Base-by-base conservation (phyloP, 306 rosid species). In the Ormosia semicastrata region DNA sequence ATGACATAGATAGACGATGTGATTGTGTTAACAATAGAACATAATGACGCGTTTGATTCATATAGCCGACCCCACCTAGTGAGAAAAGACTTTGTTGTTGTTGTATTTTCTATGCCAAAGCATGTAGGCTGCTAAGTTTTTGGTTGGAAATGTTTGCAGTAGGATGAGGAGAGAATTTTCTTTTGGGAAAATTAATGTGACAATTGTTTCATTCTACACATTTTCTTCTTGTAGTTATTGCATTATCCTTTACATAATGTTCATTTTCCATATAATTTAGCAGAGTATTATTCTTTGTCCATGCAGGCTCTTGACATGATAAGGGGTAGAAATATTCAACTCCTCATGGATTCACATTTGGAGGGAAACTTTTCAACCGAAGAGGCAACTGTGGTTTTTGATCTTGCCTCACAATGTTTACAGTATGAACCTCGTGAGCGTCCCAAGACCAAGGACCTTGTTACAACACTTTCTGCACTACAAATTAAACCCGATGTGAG, bases 291-390 rank as follows among this genome's bases (percentile, higher is more conserved):
- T 67, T 49, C 56, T 73, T 66, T 76, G 37, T 36, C 17, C 12
- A 63, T 76, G 81, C 89, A 93, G 95, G 97, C 95, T 33, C 91
- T 93, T 17, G 95, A 93, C 76, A 89, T 91, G 97, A 93, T 91
- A 79, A 85, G 91, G 70, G 95, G 95, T 12, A 89, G 87, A 85
- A 88, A 93, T 84, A 89, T 82, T 77, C 89, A 82, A 73, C 89
- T 88, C 59, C 85, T 93, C 13, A 93, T 93, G 94, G 97, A 93
- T 87, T 93, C 97, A 30, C 97, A 93, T 78, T 89, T 93, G 89
- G 97, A 91, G 86, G 95, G 97, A 32, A 91, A 91, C 39, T 93
- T 88, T 71, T 93, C 91, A 71, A 86, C 87, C 10, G 94, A 86
- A 32, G 95, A 91, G 86, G 97, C 97, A 50, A 91, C 90, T 29